Evolutionary conservation across 2,329 filamentous ascomycete species (phyloP), one percentile per base, ranked within the genome.

Genomic region (Neofusicoccum parvum): DNA sequence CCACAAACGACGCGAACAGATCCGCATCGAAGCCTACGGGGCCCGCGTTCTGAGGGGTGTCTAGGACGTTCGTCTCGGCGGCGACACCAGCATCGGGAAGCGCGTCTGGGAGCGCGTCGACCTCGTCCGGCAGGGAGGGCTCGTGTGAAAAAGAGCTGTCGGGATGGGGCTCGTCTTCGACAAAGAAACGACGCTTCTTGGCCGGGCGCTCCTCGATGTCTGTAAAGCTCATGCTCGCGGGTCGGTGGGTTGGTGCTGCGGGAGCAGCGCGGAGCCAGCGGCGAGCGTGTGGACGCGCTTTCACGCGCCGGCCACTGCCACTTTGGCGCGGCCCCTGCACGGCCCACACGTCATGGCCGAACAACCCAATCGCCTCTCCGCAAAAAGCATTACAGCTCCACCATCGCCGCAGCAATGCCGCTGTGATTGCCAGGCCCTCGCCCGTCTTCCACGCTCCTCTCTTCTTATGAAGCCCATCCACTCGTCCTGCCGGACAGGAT

Each of bases 161-260:
- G 49, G 23, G 20, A 5, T n/a, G 27, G 20, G 65, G 41, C n/a
- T 48, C 56, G 11, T 85, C 82, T 50, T 88, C 85, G 15, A 82
- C 79, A 69, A 90, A 89, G 76, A 89, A 89, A 34, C 87, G 84
- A 67, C 85, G 81, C 76, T 87, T 88, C 76, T 90, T 90, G 27
- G 77, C 75, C 4, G 87, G 87, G 20, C 84, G 78, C 50, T 86
- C 80, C 58, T 86, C 81, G 51, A 83, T 72, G 67, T 80, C 77
- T n/a, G 74, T 69, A 59, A 75, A 74, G 66, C 75, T 76, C 77
- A 80, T 76, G 54, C 68, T 69, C 48, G 64, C 9, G 15, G n/a
- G n/a, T 11, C n/a, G 43, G 43, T 49, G 43, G 39, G 41, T 36
- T 53, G 37, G 54, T 17, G 34, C 43, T 10, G 17, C 41, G 27